Conservation (phyloP, 208 protist species). For the Strigomonas culicis region DNA sequence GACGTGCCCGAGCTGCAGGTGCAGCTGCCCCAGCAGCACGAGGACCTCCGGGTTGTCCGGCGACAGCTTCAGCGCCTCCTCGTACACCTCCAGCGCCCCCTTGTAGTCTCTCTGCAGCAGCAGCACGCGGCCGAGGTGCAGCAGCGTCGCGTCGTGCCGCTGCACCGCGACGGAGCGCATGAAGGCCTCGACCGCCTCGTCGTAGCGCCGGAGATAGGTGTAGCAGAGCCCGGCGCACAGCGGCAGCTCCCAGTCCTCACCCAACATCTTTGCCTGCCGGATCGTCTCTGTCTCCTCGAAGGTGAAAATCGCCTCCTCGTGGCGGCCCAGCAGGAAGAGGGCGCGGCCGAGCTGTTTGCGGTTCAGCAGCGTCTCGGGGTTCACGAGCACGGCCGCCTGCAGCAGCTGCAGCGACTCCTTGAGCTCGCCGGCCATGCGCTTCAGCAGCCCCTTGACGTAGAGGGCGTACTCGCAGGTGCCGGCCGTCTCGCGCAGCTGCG, state of each 20-base stretch:
- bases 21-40: slow-evolving; percentile 87
- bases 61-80: slow-evolving; percentile 82
- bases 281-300: slow-evolving; percentile 84
- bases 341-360: slow-evolving; percentile 93
- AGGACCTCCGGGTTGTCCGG: slow-evolving; percentile 94
- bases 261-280: slow-evolving; percentile 24
- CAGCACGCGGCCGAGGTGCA: slow-evolving; percentile 90
- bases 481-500: slow-evolving; percentile 70
- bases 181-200: slow-evolving; percentile 76
- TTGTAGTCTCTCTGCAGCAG: slow-evolving; percentile 54
- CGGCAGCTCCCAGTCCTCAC: slow-evolving; percentile 89
- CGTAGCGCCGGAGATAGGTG: slow-evolving; percentile 71
- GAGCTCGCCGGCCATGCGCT: slow-evolving; percentile 88
- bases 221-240: slow-evolving; percentile 93
- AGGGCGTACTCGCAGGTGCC: slow-evolving; percentile 89
- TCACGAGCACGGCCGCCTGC: slow-evolving; percentile 86
- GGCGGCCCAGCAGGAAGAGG: slow-evolving; percentile 89
- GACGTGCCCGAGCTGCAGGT: slow-evolving; percentile 78
- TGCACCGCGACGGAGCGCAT: slow-evolving; percentile 79
- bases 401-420: slow-evolving; percentile 94
- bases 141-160: slow-evolving; percentile 86
- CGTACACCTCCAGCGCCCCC: slow-evolving; percentile 71
- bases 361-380: slow-evolving; percentile 83
- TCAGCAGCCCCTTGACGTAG: slow-evolving; percentile 93
- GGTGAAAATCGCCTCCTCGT: slow-evolving; percentile 86